A percentile compares a stretch with the other conserved stretches of the same genome.
Evolutionary conservation across 495 filamentous ascomycete genomes (phyloP).

Genomic region (Neurospora discreta): DNA sequence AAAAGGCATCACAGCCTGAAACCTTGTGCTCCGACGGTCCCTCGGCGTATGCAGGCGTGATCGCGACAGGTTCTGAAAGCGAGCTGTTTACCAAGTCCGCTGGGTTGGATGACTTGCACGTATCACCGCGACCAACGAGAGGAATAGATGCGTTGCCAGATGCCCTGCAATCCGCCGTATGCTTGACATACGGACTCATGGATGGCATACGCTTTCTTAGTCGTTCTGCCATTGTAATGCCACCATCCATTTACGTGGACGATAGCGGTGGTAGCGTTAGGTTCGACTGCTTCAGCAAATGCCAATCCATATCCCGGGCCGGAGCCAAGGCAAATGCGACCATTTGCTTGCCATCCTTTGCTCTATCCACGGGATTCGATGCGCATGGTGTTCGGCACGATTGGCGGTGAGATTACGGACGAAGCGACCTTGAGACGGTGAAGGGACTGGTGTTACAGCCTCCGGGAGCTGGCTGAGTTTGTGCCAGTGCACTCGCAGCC

Average conservation of each 20-base stretch:
- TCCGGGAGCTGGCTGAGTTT: not conserved
- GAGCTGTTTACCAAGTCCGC: constrained; percentile 10
- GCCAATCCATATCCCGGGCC: not conserved
- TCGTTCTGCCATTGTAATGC: constrained; percentile 10
- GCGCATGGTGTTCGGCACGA: not conserved
- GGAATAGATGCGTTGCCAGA: constrained; percentile 5
- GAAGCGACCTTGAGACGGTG: constrained; percentile 16
- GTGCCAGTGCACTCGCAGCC: not conserved
- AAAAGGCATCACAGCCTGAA: constrained; percentile 2
- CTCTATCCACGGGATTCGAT: constrained; percentile 17
- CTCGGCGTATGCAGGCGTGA: constrained; percentile 12
- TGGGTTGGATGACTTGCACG: constrained; percentile 1
- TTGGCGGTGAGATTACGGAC: constrained; percentile 5
- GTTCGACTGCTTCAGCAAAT: not conserved
- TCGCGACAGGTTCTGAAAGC: constrained; percentile 9
- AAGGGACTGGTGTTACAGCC: constrained; percentile 15
- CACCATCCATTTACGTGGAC: constrained; percentile 10
- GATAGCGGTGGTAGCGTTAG: not conserved
- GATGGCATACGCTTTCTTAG: constrained; percentile 1
- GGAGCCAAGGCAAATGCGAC: constrained; percentile 2
- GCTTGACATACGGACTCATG: not conserved
- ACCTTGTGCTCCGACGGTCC: constrained; percentile 11
- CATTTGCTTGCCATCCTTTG: constrained; percentile 6
- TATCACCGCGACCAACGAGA: not conserved
- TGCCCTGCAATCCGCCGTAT: not conserved